Percentiles rank a stretch among this genome's conserved stretches.
Conservation (phyloP, 164 flowering plant species). For the Vitis labrusca region DNA sequence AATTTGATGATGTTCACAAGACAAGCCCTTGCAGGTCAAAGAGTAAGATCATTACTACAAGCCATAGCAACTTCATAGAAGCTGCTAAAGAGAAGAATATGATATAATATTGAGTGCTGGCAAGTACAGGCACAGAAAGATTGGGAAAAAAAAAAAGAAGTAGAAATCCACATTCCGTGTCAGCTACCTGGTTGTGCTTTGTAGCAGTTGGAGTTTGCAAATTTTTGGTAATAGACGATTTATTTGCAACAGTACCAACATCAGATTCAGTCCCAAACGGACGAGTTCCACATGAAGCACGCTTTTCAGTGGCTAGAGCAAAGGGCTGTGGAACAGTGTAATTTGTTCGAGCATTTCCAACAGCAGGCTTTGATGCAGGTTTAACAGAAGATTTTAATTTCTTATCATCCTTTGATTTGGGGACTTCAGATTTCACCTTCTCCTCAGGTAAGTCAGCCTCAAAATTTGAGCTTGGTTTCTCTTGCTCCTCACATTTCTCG, state of each 20-base stretch:
- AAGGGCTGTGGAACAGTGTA: slow-evolving; percentile 88
- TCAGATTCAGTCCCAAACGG: slow-evolving; percentile 29
- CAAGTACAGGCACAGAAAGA: background rate
- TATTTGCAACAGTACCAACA: slow-evolving; percentile 14
- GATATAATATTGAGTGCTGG: too few species aligned
- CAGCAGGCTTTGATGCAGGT: slow-evolving; percentile 31
- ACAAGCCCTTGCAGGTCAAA: background rate
- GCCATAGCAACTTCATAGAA: too few species aligned
- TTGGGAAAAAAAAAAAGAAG: background rate
- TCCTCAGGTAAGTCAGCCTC: slow-evolving; percentile 17
- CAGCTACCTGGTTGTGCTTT: slow-evolving; percentile 38
- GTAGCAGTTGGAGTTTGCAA: slow-evolving; percentile 14
- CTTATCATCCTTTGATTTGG: slow-evolving; percentile 17
- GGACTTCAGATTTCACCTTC: slow-evolving; percentile 8
- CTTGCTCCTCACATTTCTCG: slow-evolving; percentile 21
- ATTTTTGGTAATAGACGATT: slow-evolving; percentile 17
- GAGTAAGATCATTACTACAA: background rate
- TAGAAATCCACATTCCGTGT: too few species aligned
- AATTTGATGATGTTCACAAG: background rate
- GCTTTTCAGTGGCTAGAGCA: slow-evolving; percentile 82
- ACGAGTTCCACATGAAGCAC: slow-evolving; percentile 60
- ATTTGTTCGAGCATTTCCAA: slow-evolving; percentile 36
- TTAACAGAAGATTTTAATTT: slow-evolving; percentile 20
- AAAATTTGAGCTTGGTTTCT: slow-evolving; percentile 9
- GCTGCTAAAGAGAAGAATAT: background rate